A percentile compares a stretch with the other conserved stretches of the same genome.
Evolutionary conservation across 2,329 filamentous ascomycete species (phyloP).

Genomic region (Hysterium pulicare): DNA sequence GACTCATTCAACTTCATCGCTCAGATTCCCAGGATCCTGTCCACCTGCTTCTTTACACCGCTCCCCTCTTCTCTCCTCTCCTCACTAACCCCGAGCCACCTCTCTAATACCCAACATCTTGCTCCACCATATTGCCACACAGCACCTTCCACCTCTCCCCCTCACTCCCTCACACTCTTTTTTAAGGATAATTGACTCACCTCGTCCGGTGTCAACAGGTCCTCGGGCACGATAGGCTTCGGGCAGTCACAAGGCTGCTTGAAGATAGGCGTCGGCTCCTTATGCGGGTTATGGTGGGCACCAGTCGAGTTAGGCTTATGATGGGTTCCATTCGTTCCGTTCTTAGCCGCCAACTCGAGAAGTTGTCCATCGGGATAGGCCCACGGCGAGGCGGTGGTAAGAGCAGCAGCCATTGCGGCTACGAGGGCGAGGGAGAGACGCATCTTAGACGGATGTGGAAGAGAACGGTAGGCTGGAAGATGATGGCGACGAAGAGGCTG

Average conservation of each 20-base stretch:
- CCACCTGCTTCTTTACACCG: no score
- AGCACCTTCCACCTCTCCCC: neutral
- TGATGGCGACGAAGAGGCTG: neutral
- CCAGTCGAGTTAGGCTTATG: neutral
- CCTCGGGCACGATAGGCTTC: slow-evolving; percentile 22
- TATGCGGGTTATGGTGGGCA: slow-evolving; percentile 19
- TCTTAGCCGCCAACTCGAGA: neutral
- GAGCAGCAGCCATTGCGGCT: neutral
- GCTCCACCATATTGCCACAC: no score
- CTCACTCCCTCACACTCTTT: neutral
- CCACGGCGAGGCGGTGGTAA: neutral
- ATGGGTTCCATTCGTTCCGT: slow-evolving; percentile 3
- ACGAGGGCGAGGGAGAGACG: neutral
- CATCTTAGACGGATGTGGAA: neutral
- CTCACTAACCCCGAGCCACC: no score
- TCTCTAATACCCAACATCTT: no score
- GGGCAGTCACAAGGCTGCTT: slow-evolving; percentile 20
- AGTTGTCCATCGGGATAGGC: neutral
- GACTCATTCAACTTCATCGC: no score
- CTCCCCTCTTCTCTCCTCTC: no score
- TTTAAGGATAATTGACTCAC: slow-evolving; percentile 10
- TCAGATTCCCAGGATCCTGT: no score
- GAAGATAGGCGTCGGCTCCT: slow-evolving; percentile 27
- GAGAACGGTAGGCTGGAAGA: neutral
- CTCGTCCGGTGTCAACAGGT: slow-evolving; percentile 21